These are phyloP conservation scores for Heracleum sosnowskyi DNA, from an alignment of 129 eudicot species.

Conservation along the genomic window DNA sequence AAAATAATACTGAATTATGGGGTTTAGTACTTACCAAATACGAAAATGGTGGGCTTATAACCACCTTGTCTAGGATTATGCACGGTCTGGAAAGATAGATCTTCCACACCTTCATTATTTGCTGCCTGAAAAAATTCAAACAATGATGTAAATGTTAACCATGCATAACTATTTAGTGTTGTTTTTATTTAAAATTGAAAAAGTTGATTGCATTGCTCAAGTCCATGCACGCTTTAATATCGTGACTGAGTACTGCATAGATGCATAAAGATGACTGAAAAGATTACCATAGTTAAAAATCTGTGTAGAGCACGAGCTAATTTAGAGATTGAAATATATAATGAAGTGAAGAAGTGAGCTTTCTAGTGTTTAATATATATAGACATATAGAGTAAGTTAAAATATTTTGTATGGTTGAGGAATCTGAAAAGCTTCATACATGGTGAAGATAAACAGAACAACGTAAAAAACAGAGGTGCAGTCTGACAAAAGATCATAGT, in stretches of 20 bases:
- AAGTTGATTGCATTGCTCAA: neutral
- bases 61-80: slow-evolving; percentile 16
- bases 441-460: neutral
- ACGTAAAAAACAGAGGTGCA: neutral
- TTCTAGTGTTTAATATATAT: neutral
- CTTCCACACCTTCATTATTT: neutral
- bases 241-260: neutral
- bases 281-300: neutral
- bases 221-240: neutral
- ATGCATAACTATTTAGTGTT: neutral
- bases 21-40: slow-evolving; percentile 9
- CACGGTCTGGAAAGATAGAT: neutral
- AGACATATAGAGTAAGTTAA: neutral
- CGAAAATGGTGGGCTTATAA: slow-evolving; percentile 6
- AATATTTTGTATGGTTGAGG: neutral
- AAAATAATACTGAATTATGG: neutral
- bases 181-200: too few species aligned
- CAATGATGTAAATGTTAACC: neutral
- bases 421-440: neutral
- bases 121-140: neutral
- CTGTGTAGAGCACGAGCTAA: neutral
- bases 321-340: neutral
- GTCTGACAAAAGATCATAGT: neutral
- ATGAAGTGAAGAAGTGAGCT: neutral
- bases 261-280: neutral